Evolutionary conservation across 805 yeast species (phyloP).

Genomic region (Hanseniaspora hatyaiensis): DNA sequence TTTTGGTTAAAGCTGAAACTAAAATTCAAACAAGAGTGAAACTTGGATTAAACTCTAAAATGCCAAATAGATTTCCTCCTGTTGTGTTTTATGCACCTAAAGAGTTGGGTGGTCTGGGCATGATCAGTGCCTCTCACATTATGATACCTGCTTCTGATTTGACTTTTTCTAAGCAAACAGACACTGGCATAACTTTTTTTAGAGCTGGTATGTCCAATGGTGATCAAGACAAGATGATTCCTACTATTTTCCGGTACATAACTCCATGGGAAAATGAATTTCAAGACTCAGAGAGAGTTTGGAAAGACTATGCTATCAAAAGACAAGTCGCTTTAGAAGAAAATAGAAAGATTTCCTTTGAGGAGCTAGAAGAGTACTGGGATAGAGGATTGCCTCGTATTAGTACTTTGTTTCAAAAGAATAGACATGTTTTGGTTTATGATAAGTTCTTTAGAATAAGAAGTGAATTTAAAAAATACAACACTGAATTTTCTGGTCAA

Average conservation of each 20-base stretch:
- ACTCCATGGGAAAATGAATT: conserved; percentile 97
- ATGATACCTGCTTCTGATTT: conserved; percentile 88
- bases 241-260: conserved; percentile 84
- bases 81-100: conserved; percentile 97
- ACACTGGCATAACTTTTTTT: conserved; percentile 88
- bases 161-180: conserved; percentile 85
- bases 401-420: conserved; percentile 88
- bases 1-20: conserved; percentile 81
- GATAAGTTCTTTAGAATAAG: conserved; percentile 89
- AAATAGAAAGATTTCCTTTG: conserved; percentile 76
- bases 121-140: conserved; percentile 94
- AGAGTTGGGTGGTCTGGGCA: conserved; percentile 93
- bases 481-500: conserved; percentile 64
- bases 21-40: conserved; percentile 88
- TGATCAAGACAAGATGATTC: conserved; percentile 62
- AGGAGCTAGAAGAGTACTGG: conserved; percentile 90
- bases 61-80: conserved; percentile 98
- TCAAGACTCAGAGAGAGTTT: conserved; percentile 83
- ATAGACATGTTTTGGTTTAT: conserved; percentile 83
- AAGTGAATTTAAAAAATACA: conserved; percentile 62
- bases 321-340: conserved; percentile 77
- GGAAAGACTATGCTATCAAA: conserved; percentile 93
- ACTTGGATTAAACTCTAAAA: conserved; percentile 88
- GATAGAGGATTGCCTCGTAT: conserved; percentile 95
- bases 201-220: conserved; percentile 82